Evolutionary conservation across 805 yeast genomes (phyloP).

Genomic region (Candida maris): DNA sequence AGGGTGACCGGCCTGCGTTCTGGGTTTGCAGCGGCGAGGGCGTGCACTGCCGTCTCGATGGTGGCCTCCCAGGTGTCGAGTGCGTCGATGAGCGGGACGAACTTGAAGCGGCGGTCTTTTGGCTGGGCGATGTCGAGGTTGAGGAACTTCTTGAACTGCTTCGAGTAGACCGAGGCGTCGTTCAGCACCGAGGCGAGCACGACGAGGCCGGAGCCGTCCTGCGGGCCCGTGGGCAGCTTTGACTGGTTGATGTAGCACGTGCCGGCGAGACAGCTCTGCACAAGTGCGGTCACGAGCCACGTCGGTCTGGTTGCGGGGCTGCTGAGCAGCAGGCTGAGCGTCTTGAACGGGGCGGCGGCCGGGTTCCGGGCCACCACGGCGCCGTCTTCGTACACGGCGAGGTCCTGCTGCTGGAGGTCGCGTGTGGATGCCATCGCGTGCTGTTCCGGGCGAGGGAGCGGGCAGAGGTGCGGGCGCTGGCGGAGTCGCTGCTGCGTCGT

Average conservation of each 20-base stretch:
- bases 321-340: conserved; percentile 37
- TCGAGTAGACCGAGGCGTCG: conserved; percentile 25
- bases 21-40: conserved; percentile 16
- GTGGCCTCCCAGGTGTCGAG: conserved; percentile 30
- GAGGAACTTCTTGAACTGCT: conserved; percentile 33
- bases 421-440: conserved; percentile 20
- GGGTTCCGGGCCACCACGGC: conserved; percentile 36
- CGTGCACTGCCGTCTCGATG: conserved; percentile 8
- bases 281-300: conserved; percentile 56
- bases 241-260: conserved; percentile 38
- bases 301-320: conserved; percentile 55
- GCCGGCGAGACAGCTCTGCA: conserved; percentile 50
- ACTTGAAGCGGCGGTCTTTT: conserved; percentile 31
- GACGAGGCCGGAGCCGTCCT: conserved; percentile 20
- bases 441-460: no score
- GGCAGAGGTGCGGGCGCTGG: no score
- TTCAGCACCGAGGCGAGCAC: conserved; percentile 32
- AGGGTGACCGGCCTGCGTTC: conserved; percentile 22
- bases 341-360: conserved; percentile 17
- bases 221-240: background rate
- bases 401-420: conserved; percentile 53
- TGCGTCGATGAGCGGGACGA: conserved; percentile 37
- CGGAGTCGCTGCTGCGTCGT: no score
- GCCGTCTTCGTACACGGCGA: conserved; percentile 49
- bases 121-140: conserved; percentile 36